Conservation (phyloP, 352 stramenopile genomes). For the Globisporangium paddicum region DNA sequence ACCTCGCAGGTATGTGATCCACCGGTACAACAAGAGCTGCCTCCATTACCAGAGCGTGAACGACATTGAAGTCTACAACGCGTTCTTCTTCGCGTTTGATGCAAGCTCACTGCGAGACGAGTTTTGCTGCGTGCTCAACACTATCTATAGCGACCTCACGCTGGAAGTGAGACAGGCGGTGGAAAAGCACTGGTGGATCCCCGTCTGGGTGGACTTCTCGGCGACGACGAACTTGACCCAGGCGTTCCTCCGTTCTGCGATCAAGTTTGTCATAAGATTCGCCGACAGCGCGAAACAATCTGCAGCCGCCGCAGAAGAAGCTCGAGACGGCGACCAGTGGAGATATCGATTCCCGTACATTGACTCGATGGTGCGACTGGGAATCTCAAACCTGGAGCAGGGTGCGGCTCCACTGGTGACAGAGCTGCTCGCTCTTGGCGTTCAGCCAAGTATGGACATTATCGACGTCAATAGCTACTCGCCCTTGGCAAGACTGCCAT, state of each 20-base stretch:
- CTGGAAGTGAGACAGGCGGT: background rate
- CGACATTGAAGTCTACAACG: background rate
- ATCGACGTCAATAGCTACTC: background rate
- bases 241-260: background rate
- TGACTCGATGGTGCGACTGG: background rate
- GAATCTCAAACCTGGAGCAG: background rate
- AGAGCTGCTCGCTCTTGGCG: background rate
- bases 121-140: background rate
- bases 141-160: background rate
- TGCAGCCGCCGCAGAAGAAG: background rate
- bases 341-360: background rate
- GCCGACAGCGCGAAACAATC: background rate
- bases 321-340: background rate
- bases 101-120: background rate
- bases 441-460: background rate
- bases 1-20: background rate
- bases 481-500: background rate
- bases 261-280: background rate
- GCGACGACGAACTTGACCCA: background rate
- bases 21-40: background rate
- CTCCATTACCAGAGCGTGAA: background rate
- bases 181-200: background rate
- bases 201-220: background rate
- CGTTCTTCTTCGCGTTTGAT: conserved; percentile 4
- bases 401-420: background rate